Evolutionary conservation across 2,329 filamentous ascomycete species (phyloP), one percentile per base, ranked within the genome.

Genomic region (Zymoseptoria brevis): DNA sequence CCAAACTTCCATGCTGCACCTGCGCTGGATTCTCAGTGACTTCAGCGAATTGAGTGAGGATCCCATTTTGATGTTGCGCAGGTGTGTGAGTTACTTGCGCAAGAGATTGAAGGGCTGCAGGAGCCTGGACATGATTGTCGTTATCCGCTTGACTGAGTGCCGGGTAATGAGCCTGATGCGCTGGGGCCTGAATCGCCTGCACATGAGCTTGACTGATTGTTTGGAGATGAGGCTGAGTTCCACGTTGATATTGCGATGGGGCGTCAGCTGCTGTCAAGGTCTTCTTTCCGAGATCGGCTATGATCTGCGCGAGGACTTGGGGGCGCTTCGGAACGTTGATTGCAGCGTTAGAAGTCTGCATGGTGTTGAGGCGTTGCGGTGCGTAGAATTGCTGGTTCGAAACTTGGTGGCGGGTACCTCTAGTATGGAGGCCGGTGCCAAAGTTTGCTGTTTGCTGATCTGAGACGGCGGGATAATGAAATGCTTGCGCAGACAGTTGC

Each of bases 401-500:
- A 45, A 45, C 35, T 45, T 45, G 35, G 13, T 6, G 35, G 35
- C 35, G 13, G 13, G 35, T 45, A 16, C 35, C 13, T 45, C 13
- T 45, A 45, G 13, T 13, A n/a, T 7, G 16, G 16, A 45, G 35
- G 13, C 16, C 16, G 35, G 35, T 16, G 35, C 16, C 16, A 24
- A 41, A 35, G 53, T 60, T 58, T 64, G 60, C 55, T 58, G 54
- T 56, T 58, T 61, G 60, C 58, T 55, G 53, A 22, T 45, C 13
- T 16, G 13, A 45, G 35, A 16, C 35, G 16, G 35, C 35, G 35
- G 35, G 13, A 45, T 45, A 45, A 45, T 16, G 35, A 45, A 45
- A n/a, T 45, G 35, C 35, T 45, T 45, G 35, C 35, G 13, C 13
- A 13, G 35, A 13, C 13, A 45, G 35, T 16, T 45, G 35, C 35